Conservation (phyloP, 768 basidiomycete species). For the Calocybe cyanea region DNA sequence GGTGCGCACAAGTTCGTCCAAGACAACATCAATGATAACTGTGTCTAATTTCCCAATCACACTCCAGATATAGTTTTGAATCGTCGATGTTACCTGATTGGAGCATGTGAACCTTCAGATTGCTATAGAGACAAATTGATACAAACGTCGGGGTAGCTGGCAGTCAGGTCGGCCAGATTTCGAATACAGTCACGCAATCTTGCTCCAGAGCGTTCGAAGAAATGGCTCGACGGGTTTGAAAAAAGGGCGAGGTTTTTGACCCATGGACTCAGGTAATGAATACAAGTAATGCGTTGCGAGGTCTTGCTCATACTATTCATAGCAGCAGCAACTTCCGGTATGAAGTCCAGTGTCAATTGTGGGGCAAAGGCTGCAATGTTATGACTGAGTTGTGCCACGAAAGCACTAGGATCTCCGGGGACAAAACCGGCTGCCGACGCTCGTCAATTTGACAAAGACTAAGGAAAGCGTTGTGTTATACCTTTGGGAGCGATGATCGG, state of each 20-base stretch:
- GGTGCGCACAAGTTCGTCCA: slow-evolving; percentile 77
- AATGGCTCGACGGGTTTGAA: slow-evolving; percentile 60
- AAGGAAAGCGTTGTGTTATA: slow-evolving; percentile 22
- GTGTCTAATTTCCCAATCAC: slow-evolving; percentile 71
- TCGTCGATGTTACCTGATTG: slow-evolving; percentile 55
- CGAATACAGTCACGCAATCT: slow-evolving; percentile 79
- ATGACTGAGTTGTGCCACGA: slow-evolving; percentile 66
- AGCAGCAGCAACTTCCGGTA: slow-evolving; percentile 75
- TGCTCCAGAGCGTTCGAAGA: slow-evolving; percentile 70
- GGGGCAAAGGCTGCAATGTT: slow-evolving; percentile 71
- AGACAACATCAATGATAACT: slow-evolving; percentile 61
- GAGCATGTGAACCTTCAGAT: slow-evolving; percentile 6
- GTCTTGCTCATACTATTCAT: slow-evolving; percentile 46
- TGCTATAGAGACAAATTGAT: neutral
- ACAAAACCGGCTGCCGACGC: slow-evolving; percentile 58
- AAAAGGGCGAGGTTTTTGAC: slow-evolving; percentile 75
- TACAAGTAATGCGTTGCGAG: slow-evolving; percentile 63
- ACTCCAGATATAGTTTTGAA: slow-evolving; percentile 76
- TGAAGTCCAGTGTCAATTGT: slow-evolving; percentile 81
- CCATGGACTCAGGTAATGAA: slow-evolving; percentile 89
- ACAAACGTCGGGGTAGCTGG: slow-evolving; percentile 66
- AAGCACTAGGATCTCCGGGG: slow-evolving; percentile 60
- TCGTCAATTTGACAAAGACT: neutral
- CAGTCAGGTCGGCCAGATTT: slow-evolving; percentile 71
- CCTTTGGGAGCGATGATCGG: slow-evolving; percentile 71